Percentiles rank a stretch among this genome's conserved stretches.
Conservation (phyloP, 2,329 filamentous ascomycete species). For the Eutypa lata region DNA sequence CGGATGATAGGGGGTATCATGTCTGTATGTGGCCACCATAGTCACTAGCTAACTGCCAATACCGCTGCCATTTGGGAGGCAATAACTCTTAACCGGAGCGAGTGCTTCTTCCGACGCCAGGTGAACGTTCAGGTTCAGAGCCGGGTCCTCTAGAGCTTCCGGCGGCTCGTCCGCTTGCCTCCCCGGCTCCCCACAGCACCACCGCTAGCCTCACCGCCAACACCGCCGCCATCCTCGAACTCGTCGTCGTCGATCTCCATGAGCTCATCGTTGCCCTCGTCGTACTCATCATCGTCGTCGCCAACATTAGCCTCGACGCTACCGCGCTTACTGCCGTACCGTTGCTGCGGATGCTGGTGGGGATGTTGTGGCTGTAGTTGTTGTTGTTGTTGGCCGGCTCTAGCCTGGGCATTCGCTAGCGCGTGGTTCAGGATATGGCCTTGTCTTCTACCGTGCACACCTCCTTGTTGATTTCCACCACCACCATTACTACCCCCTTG, state of each 20-base stretch:
- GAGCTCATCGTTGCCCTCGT: slow-evolving; percentile 28
- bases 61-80: too few relatives aligned
- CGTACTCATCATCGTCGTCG: slow-evolving; percentile 40
- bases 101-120: too few relatives aligned
- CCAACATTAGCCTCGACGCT: slow-evolving; percentile 26
- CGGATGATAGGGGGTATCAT: too few relatives aligned
- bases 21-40: too few relatives aligned
- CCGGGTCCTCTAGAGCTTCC: slow-evolving; percentile 53
- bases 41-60: too few relatives aligned
- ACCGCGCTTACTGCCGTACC: slow-evolving; percentile 32
- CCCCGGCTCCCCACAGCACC: slow-evolving; percentile 33
- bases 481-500: slow-evolving; percentile 15
- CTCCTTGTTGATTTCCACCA: slow-evolving; percentile 10
- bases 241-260: slow-evolving; percentile 56
- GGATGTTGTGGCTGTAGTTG: too few relatives aligned
- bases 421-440: slow-evolving; percentile 20
- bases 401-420: slow-evolving; percentile 8
- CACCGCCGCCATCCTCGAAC: slow-evolving; percentile 43
- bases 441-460: slow-evolving; percentile 23
- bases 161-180: slow-evolving; percentile 49
- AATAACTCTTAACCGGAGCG: too few relatives aligned
- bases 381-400: neutral
- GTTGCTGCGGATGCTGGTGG: slow-evolving; percentile 10
- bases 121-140: too few relatives aligned
- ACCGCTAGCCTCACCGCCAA: slow-evolving; percentile 34